Evolutionary conservation across 495 filamentous ascomycete genomes (phyloP), one percentile per base, ranked within the genome.

Genomic region (Penicillium psychrofluorescens): DNA sequence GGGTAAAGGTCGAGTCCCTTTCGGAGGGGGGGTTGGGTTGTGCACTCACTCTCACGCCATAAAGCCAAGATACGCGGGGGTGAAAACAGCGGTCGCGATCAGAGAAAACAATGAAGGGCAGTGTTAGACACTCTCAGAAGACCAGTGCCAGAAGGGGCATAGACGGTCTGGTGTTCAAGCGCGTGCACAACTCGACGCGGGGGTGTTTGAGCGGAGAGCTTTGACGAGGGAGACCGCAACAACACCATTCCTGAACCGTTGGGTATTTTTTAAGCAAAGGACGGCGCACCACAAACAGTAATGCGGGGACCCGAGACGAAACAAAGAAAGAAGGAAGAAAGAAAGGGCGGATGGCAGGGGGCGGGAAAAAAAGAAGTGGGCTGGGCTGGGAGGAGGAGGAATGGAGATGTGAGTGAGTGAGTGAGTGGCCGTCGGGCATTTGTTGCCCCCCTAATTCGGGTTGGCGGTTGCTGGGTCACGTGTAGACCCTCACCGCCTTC

Each of bases 21-120:
- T 22, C 33, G 30, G 32, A 48, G 6, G 29, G n/a, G 28, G 29
- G 29, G 44, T 34, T 27, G 40, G 7, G 16, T 35, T 32, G 16
- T 35, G 31, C 36, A 53, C 52, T 58, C 39, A 58, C 55, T 35
- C 36, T 55, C 42, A 55, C 46, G 50, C 46, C 57, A 60, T 60
- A 44, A 44, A 55, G 48, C 32, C 40, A 43, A 43, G 28, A 43
- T 34, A 46, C 37, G 46, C 40, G 38, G 49, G 40, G 29, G 16
- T 35, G 37, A 35, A 38, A 36, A 45, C 16, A 11, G 40, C 31
- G 41, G 40, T 36, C 51, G 44, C 41, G 29, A 41, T 22, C 22
- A 22, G 4, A 22, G 22, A 3, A 22, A 22, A 22, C 22, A 22
- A 22, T 6, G 22, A 22, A 22, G 22, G 22, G 22, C 22, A 22